phyloP scores from a whole-genome alignment of 2,329 filamentous ascomycete species.

The Penicillium vulpinum region DNA sequence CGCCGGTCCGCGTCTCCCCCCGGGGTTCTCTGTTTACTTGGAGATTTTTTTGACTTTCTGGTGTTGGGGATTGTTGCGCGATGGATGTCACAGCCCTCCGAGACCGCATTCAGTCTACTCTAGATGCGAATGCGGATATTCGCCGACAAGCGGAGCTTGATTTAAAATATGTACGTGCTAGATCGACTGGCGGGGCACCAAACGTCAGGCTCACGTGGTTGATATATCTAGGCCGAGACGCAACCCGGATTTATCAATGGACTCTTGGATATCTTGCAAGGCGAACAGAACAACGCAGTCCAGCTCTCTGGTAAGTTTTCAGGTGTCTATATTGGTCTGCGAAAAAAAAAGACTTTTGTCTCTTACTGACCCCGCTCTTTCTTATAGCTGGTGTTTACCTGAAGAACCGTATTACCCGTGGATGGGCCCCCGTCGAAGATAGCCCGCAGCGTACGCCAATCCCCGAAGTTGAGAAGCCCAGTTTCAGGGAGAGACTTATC shows the following conservation, averaged over 20 bases:
- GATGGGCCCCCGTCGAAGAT: slow-evolving; percentile 80
- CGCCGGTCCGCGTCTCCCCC: slow-evolving; percentile 21
- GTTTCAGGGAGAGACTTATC: slow-evolving; percentile 83
- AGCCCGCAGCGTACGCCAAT: slow-evolving; percentile 72
- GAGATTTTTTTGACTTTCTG: slow-evolving; percentile 29
- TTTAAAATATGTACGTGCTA: slow-evolving; percentile 60
- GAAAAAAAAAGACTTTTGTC: slow-evolving; percentile 1
- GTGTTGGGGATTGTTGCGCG: slow-evolving; percentile 38
- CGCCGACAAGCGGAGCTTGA: slow-evolving; percentile 64
- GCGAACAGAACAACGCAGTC: slow-evolving; percentile 80
- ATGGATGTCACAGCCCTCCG: slow-evolving; percentile 64
- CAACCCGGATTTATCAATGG: slow-evolving; percentile 87
- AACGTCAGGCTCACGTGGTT: slow-evolving; percentile 19
- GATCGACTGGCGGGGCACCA: slow-evolving; percentile 13
- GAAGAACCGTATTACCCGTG: slow-evolving; percentile 94
- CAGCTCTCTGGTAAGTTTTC: slow-evolving; percentile 77
- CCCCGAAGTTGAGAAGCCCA: slow-evolving; percentile 82
- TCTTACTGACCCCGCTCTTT: slow-evolving; percentile 21
- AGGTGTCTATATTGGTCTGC: not conserved
- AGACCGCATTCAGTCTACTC: slow-evolving; percentile 64
- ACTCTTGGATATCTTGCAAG: slow-evolving; percentile 84
- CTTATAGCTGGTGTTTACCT: slow-evolving; percentile 86
- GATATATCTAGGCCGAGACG: slow-evolving; percentile 71
- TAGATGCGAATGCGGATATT: slow-evolving; percentile 62
- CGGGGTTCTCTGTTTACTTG: slow-evolving; percentile 24